Conservation (phyloP, 768 basidiomycete species). For the Agaricus blazei region DNA sequence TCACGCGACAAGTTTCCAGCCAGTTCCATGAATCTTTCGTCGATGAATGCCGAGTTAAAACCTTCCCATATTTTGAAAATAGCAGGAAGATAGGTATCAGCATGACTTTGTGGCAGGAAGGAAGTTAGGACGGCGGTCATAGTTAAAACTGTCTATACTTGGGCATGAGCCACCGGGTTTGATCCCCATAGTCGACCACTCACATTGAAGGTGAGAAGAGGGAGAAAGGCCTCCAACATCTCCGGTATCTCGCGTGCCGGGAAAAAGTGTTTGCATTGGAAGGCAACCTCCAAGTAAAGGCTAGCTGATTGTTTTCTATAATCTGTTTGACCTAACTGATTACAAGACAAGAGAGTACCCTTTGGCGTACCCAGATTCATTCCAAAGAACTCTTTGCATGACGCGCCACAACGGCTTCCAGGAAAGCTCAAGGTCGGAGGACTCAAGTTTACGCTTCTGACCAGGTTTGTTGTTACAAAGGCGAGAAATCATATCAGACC, state of each 20-base stretch:
- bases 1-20: constrained; percentile 68
- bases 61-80: constrained; percentile 77
- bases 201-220: constrained; percentile 68
- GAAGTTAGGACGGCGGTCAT: constrained; percentile 73
- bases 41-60: constrained; percentile 68
- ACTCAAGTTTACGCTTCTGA: constrained; percentile 59
- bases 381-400: constrained; percentile 71
- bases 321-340: constrained; percentile 39
- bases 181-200: constrained; percentile 16
- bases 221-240: constrained; percentile 71
- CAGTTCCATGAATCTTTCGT: constrained; percentile 71
- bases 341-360: constrained; percentile 38
- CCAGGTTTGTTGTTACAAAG: constrained; percentile 65
- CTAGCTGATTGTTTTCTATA: constrained; percentile 55
- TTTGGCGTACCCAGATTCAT: constrained; percentile 58
- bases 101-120: constrained; percentile 67
- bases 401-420: constrained; percentile 77
- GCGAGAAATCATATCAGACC: constrained; percentile 76
- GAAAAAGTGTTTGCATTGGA: constrained; percentile 68
- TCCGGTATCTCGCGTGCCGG: constrained; percentile 55
- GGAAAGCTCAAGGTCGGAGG: constrained; percentile 59
- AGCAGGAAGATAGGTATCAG: constrained; percentile 63
- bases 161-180: neutral
- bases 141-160: constrained; percentile 53
- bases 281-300: constrained; percentile 55